phyloP scores from a whole-genome alignment of 2,329 filamentous ascomycete genomes.

The Pezicula radicicola region DNA sequence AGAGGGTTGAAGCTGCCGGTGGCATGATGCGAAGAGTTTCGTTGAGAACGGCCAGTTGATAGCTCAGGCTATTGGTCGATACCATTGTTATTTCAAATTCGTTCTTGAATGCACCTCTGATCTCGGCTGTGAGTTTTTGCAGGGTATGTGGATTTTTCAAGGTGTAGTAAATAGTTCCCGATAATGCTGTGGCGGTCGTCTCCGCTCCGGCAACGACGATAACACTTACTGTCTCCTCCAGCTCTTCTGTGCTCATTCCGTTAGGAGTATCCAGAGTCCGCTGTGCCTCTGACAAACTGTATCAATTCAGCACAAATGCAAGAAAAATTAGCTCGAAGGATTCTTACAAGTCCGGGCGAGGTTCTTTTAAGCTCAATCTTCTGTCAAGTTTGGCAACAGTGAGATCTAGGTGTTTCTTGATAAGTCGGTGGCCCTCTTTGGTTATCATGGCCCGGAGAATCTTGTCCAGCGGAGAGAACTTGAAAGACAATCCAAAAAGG shows the following conservation, averaged over 20 bases:
- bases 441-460: slow-evolving; percentile 17
- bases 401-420: slow-evolving; percentile 12
- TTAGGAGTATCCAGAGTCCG: slow-evolving; percentile 21
- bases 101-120: slow-evolving; percentile 35
- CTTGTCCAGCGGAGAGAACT: slow-evolving; percentile 9
- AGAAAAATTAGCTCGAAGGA: background rate
- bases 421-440: slow-evolving; percentile 9
- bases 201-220: slow-evolving; percentile 34
- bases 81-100: slow-evolving; percentile 13
- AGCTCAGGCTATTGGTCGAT: slow-evolving; percentile 14
- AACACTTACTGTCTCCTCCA: slow-evolving; percentile 7
- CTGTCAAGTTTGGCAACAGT: slow-evolving; percentile 16
- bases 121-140: slow-evolving; percentile 35
- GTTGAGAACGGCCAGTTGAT: slow-evolving; percentile 33
- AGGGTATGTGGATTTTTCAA: slow-evolving; percentile 22
- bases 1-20: slow-evolving; percentile 18
- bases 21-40: slow-evolving; percentile 36
- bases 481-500: slow-evolving; percentile 15
- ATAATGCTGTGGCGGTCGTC: slow-evolving; percentile 37
- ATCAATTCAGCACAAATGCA: background rate
- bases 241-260: slow-evolving; percentile 11
- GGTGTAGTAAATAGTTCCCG: slow-evolving; percentile 28
- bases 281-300: slow-evolving; percentile 21
- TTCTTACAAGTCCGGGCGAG: slow-evolving; percentile 31
- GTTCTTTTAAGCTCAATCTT: slow-evolving; percentile 13